phyloP scores from a whole-genome alignment of 179 eudicot species.

The Patellifolia procumbens region DNA sequence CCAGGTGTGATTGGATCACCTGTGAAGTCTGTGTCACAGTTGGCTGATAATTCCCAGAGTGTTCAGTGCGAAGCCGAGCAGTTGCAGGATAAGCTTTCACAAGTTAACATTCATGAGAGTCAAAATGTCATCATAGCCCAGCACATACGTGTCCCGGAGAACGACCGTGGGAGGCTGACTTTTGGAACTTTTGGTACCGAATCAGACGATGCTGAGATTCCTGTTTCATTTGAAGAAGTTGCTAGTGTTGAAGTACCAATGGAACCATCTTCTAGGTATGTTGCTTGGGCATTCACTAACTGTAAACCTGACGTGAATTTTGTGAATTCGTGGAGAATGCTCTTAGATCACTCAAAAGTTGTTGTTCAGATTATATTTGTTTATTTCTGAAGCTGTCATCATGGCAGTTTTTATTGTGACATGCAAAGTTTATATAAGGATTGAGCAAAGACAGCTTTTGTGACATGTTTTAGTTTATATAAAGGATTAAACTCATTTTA shows the following conservation, averaged over 20 bases:
- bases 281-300: too few relatives aligned
- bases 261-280: conserved; percentile 57
- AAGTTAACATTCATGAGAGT: conserved; percentile 43
- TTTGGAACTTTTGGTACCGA: conserved; percentile 83
- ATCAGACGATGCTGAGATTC: conserved; percentile 38
- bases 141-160: conserved; percentile 82
- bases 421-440: background rate
- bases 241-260: conserved; percentile 44
- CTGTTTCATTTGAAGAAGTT: conserved; percentile 36
- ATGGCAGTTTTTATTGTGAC: background rate
- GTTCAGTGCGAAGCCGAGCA: conserved; percentile 43
- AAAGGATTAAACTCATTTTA: background rate
- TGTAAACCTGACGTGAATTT: background rate
- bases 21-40: conserved; percentile 51
- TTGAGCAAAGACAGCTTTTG: too few relatives aligned
- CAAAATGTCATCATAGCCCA: conserved; percentile 90
- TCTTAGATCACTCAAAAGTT: background rate
- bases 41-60: conserved; percentile 38
- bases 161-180: conserved; percentile 66
- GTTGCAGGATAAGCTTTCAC: conserved; percentile 53
- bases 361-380: background rate
- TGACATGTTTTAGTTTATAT: background rate
- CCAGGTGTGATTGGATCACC: conserved; percentile 76
- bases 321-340: background rate
- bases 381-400: background rate